Base-by-base conservation (phyloP, 331 rosid genomes). In the Saraca asoca region DNA sequence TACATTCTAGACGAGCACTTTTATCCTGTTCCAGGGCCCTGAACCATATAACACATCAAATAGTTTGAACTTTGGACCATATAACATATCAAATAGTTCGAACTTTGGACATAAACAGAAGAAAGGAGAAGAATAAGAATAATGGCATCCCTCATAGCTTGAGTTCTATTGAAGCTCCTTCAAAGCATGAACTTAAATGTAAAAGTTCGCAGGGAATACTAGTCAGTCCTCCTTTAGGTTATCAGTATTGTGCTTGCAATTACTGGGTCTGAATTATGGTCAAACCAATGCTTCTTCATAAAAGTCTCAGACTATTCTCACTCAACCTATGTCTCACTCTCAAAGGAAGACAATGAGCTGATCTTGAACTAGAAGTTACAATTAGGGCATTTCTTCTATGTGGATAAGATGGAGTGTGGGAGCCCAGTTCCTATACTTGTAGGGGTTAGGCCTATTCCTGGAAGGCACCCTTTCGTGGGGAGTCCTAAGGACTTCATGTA, bases 251-350 rank as follows among this genome's bases (percentile, higher is more conserved):
- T 94, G 46, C 99, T 95, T 6, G 97, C 95, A n/a, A 81, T 94
- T 49, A 73, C 76, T 6, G 99, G 97, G 12, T 88, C 87, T 0
- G 99, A 88, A 58, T 58, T 94, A 16, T 94, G 96, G 97, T 96
- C 97, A 54, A 85, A 94, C 72, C 95, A 86, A 37, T 97, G 99
- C 17, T 94, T 88, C 88, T 94, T 81, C 75, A 19, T 94, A 7
- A 94, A 94, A 80, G 95, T 94, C 37, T 94, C 99, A 0, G 96
- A 94, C 66, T 94, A 97, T 38, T 88, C 96, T 42, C 97, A 90
- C 64, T 88, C 97, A 19, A 94, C 95, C 61, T 88, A 86, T 61
- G 95, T 88, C 50, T 81, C 96, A 9, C 85, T 90, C 37, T 88
- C 95, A 7, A 84, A 80, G 72, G 85, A 90, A 54, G 96, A 85